phyloP scores from a whole-genome alignment of 306 rosid genomes.

The Castanospermum australe region DNA sequence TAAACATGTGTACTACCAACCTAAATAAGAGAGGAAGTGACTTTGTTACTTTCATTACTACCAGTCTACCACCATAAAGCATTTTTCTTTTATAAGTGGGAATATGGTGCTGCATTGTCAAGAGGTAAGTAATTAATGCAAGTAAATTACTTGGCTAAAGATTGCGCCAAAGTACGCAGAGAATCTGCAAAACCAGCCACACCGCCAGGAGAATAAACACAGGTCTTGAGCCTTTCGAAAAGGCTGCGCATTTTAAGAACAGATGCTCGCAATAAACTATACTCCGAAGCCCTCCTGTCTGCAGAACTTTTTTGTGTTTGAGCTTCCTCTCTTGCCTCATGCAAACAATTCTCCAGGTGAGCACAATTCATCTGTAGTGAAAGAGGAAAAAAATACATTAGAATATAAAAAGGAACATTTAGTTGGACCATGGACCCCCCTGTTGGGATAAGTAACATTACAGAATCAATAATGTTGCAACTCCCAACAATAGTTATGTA shows the following conservation, averaged over 20 bases:
- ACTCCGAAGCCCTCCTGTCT: conserved; percentile 91
- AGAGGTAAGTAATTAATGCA: neutral
- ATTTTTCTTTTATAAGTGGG: neutral
- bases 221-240: conserved; percentile 76
- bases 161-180: conserved; percentile 66
- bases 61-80: neutral
- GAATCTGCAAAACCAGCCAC: conserved; percentile 74
- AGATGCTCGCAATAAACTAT: conserved; percentile 74
- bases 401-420: neutral
- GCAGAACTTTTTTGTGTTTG: conserved; percentile 98
- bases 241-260: conserved; percentile 80
- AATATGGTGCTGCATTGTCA: neutral
- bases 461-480: neutral
- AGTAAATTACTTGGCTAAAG: conserved; percentile 81
- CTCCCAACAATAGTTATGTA: neutral
- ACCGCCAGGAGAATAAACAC: conserved; percentile 74
- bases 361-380: conserved; percentile 90
- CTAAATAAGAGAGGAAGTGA: neutral
- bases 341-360: conserved; percentile 93
- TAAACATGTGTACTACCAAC: no score
- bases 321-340: conserved; percentile 99
- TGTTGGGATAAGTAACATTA: neutral
- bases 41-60: neutral
- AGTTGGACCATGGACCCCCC: neutral
- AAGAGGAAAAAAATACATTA: conserved; percentile 19